A percentile compares a stretch with the other conserved stretches of the same genome.
These are phyloP conservation scores for Colletotrichum lini DNA, from an alignment of 2,329 filamentous ascomycete genomes.

Conservation along the genomic window DNA sequence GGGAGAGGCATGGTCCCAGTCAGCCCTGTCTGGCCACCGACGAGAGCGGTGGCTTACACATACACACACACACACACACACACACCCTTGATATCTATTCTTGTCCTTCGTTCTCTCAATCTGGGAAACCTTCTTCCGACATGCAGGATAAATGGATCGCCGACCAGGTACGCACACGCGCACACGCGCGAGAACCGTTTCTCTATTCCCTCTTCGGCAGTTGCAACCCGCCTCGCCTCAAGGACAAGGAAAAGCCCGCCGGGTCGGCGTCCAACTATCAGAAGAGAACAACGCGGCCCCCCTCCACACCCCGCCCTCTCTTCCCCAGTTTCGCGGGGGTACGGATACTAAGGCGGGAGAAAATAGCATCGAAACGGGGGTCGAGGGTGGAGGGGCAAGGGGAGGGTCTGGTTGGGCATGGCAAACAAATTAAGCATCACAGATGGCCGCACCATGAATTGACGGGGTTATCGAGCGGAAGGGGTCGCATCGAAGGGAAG, in stretches of 20 bases:
- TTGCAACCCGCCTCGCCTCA: not conserved
- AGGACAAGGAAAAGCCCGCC: not conserved
- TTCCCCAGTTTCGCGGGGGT: conserved; percentile 2
- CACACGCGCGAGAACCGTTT: not conserved
- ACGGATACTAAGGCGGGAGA: not conserved
- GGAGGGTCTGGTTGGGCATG: not conserved
- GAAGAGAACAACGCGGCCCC: not conserved
- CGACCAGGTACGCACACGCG: not conserved
- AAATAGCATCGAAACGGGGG: conserved; percentile 1
- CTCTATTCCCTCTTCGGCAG: not conserved
- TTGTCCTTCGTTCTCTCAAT: not conserved
- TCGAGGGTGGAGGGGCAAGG: not conserved
- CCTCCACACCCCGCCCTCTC: not conserved
- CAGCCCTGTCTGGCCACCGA: conserved; percentile 8
- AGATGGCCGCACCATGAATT: not conserved
- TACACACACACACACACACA: not conserved
- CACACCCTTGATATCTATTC: not conserved
- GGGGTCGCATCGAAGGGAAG: not conserved
- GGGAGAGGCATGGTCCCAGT: not conserved
- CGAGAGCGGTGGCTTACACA: not conserved
- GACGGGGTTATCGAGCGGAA: not conserved
- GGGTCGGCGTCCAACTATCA: not conserved
- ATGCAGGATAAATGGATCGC: not conserved
- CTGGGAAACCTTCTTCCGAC: not conserved
- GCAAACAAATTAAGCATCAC: not conserved